Base-by-base conservation (phyloP, 331 rosid genomes). In the Malus hybrid region DNA sequence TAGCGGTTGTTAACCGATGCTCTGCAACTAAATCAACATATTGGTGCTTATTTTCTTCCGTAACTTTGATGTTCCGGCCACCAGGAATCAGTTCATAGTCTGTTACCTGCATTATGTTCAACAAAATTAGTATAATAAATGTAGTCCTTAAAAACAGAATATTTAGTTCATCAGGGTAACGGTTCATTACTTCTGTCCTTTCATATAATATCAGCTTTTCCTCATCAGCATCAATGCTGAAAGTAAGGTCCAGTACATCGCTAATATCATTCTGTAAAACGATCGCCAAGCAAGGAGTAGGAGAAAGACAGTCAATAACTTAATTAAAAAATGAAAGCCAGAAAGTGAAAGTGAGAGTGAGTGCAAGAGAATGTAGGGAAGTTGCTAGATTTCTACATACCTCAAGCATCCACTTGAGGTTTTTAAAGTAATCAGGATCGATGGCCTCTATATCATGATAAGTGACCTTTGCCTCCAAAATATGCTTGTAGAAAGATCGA, bases 371-470 rank as follows among this genome's bases (percentile, higher is more conserved):
- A 32, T 10, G 57, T 24, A 16, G 20, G 10, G 33, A 56, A 73
- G 28, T 64, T 33, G 52, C 32, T 60, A 7, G 56, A 10, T 34
- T 46, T 16, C 53, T 18, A 63, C 89, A 80, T 88, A 89, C 99
- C 97, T 95, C 98, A 36, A 95, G 99, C 97, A 95, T 85, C 99
- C 99, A 95, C 84, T 95, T 95, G 78, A 95, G 84, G 79, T 95
- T 95, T 81, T 44, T 95, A 80, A 86, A 95, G 84, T 92, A 95
- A 84, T 66, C 93, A 30, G 99, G 99, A 87, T 95, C 99, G 79
- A 95, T 95, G 75, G 99, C 99, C 87, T 95, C 99, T 74, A 95
- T 95, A 81, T 95, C 99, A 78, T 89, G 99, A 79, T 95, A 95
- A 73, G 99, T 95, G 76, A 95, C 99, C 88, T 92, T 95, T 34